phyloP scores from a whole-genome alignment of 345 rosid species.

The Erodium maritimum region DNA sequence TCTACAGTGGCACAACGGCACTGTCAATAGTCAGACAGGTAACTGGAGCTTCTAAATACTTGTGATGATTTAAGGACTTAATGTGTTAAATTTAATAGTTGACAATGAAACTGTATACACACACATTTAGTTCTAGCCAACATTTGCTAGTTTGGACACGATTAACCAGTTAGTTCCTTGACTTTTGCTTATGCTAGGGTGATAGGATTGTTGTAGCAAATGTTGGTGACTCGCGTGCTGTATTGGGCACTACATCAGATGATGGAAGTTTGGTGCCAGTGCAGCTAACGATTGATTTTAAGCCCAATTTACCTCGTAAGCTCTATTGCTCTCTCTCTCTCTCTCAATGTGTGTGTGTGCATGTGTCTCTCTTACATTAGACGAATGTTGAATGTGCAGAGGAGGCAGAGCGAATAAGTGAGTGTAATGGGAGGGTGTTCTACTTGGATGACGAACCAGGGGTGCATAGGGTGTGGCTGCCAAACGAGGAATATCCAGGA shows the following conservation, averaged over 20 bases:
- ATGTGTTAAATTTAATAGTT: too few species aligned
- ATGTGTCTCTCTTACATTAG: not conserved
- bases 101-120: too few species aligned
- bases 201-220: conserved; percentile 58
- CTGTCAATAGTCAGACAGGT: conserved; percentile 81
- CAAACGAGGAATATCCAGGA: conserved; percentile 63
- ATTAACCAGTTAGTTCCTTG: not conserved
- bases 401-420: conserved; percentile 66
- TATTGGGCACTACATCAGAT: conserved; percentile 61
- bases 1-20: conserved; percentile 82
- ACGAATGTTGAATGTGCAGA: conserved; percentile 28
- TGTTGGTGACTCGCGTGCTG: conserved; percentile 92
- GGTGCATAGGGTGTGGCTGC: conserved; percentile 87
- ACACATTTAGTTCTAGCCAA: too few species aligned
- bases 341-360: not conserved
- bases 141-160: not conserved
- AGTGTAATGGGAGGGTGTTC: conserved; percentile 67
- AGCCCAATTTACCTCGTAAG: conserved; percentile 82
- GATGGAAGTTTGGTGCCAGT: conserved; percentile 59
- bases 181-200: conserved; percentile 31
- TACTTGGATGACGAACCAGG: conserved; percentile 78
- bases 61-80: too few species aligned
- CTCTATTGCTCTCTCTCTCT: conserved; percentile 13
- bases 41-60: not conserved
- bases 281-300: conserved; percentile 85